Evolutionary conservation across 257 asterid genomes (phyloP), one percentile per base, ranked within the genome.

Genomic region (Echites panduratus): DNA sequence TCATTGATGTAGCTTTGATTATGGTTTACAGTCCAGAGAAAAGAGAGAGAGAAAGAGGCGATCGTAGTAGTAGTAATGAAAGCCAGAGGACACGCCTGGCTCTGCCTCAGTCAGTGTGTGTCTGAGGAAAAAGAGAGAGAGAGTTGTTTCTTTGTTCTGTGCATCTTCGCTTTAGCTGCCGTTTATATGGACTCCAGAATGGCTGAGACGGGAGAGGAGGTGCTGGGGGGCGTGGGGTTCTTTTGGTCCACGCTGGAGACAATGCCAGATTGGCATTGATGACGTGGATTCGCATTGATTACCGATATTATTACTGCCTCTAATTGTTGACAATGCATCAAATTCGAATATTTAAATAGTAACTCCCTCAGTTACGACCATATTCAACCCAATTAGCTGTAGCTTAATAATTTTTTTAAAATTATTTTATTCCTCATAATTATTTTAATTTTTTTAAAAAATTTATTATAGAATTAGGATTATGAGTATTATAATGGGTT

Each of bases 1-100:
- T 79, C 85, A 87, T 82, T 79, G 84, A 79, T 81, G 78, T 41
- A 47, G 76, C 75, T 56, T 72, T 73, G 77, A 74, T 81, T 68
- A 67, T 78, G 83, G 75, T 74, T 54, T 72, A 65, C 77, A 66
- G 77, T 48, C 48, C 50, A 50, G 11, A 64, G 57, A 75, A 22
- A 61, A n/a, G 76, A 63, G 77, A 54, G 75, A 68, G 58, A 76
- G 73, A 68, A 59, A 67, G 66, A 26, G 59, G 7, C 7, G 9
- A 7, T 41, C 38, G 38, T 32, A 32, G 38, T 32, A 32, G 45
- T 41, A 40, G 72, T 50, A 84, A 76, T 78, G 82, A 72, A 66
- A 74, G 71, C 64, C 70, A 74, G 48, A 66, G 44, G 80, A 78
- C 84, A 83, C 82, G 86, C 86, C 80, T 74, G 63, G 40, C 72